Conservation (phyloP, 1,139 yeast species). For the Sugiyamaella neomexicana region DNA sequence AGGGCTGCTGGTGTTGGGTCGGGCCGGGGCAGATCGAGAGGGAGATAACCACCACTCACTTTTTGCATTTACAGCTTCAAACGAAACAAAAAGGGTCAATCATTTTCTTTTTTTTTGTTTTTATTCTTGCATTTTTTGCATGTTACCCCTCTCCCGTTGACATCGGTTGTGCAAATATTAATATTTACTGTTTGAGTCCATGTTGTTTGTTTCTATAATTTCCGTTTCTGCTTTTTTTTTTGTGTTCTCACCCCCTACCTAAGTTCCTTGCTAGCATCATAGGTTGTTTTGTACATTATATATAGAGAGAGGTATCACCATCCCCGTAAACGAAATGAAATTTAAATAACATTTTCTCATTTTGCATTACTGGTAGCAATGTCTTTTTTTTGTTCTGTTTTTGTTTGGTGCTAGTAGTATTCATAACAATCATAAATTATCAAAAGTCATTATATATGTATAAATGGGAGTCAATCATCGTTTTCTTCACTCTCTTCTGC, state of each 20-base stretch:
- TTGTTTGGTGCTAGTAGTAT: too few relatives aligned
- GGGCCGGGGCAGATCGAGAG: conserved; percentile 8
- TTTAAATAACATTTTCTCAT: neutral
- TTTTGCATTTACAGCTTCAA: neutral
- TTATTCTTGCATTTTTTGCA: conserved; percentile 4
- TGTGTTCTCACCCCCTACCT: neutral
- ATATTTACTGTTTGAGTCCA: conserved; percentile 8
- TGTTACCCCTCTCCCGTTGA: conserved; percentile 5
- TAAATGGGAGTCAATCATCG: neutral
- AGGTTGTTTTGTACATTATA: conserved; percentile 12
- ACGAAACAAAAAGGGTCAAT: neutral
- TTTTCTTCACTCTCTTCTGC: conserved; percentile 31
- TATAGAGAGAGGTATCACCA: conserved; percentile 9
- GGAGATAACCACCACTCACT: neutral
- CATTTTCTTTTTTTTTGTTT: neutral
- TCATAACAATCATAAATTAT: conserved; percentile 11
- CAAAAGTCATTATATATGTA: conserved; percentile 8
- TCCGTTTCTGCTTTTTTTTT: neutral
- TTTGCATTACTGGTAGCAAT: neutral
- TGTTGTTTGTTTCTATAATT: neutral
- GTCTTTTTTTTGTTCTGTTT: too few relatives aligned
- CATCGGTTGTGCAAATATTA: neutral
- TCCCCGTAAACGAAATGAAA: conserved; percentile 12
- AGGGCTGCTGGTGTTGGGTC: conserved; percentile 18
- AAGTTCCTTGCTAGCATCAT: conserved; percentile 5